phyloP scores from a whole-genome alignment of 2,329 filamentous ascomycete genomes.

The Rutstroemia sp. region DNA sequence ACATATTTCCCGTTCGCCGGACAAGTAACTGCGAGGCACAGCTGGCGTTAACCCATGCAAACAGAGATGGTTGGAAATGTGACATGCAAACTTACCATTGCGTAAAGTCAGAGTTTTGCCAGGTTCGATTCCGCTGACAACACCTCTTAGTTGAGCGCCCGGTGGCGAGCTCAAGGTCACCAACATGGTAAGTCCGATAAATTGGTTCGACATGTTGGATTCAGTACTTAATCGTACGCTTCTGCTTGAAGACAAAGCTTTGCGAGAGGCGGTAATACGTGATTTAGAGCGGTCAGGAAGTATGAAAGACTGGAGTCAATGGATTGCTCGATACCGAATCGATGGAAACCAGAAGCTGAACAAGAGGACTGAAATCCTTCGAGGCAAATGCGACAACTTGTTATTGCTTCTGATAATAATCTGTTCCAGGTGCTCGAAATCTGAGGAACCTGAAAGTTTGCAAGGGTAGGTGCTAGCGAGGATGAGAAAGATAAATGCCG shows the following conservation, averaged over 20 bases:
- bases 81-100: slow-evolving; percentile 23
- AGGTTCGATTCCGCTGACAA: slow-evolving; percentile 29
- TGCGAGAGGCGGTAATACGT: not conserved
- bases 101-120: slow-evolving; percentile 30
- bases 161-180: slow-evolving; percentile 29
- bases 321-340: too few relatives aligned
- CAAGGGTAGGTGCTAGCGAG: slow-evolving; percentile 4
- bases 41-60: not conserved
- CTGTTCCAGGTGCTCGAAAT: not conserved
- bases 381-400: too few relatives aligned
- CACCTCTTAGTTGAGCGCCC: slow-evolving; percentile 29
- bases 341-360: not conserved
- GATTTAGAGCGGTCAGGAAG: not conserved
- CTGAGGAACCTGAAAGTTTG: not conserved
- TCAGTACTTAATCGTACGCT: slow-evolving; percentile 11
- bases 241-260: not conserved
- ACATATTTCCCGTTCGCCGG: slow-evolving; percentile 27
- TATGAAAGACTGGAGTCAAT: not conserved
- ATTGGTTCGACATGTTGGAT: slow-evolving; percentile 27
- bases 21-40: slow-evolving; percentile 21
- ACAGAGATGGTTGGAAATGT: not conserved
- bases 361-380: not conserved
- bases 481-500: slow-evolving; percentile 4
- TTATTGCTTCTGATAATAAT: too few relatives aligned
- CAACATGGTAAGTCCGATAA: slow-evolving; percentile 32